Evolutionary conservation across 1,284 basidiomycete species (phyloP).

Genomic region (Chalciporus piperatoides): DNA sequence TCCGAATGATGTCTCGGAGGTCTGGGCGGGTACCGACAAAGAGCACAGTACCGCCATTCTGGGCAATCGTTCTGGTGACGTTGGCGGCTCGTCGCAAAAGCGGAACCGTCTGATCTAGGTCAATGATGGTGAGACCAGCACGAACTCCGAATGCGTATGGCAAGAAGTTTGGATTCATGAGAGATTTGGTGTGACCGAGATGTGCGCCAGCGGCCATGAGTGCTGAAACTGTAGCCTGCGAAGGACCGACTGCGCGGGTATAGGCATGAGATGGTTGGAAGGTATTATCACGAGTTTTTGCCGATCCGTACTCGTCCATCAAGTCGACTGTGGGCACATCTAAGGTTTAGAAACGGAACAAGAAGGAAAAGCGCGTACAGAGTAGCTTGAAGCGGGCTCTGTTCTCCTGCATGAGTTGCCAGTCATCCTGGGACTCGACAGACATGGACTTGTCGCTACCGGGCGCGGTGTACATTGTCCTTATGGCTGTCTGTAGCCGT

Average conservation of each 20-base stretch:
- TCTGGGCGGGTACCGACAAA: slow-evolving; percentile 88
- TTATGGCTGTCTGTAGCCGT: slow-evolving; percentile 11
- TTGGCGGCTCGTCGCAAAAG: slow-evolving; percentile 88
- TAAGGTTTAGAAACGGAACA: slow-evolving; percentile 16
- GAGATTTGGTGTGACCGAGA: slow-evolving; percentile 81
- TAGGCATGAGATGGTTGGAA: slow-evolving; percentile 75
- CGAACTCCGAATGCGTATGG: slow-evolving; percentile 96
- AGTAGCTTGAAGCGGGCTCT: slow-evolving; percentile 55
- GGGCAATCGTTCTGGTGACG: slow-evolving; percentile 80
- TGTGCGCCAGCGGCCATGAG: slow-evolving; percentile 93
- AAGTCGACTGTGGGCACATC: slow-evolving; percentile 49
- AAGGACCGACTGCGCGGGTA: slow-evolving; percentile 58
- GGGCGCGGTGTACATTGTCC: slow-evolving; percentile 33
- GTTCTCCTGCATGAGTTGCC: slow-evolving; percentile 57
- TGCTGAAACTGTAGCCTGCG: slow-evolving; percentile 79
- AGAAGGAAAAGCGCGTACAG: slow-evolving; percentile 30
- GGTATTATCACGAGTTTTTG: slow-evolving; percentile 64
- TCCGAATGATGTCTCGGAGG: slow-evolving; percentile 71
- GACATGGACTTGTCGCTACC: slow-evolving; percentile 32
- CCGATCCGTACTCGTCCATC: slow-evolving; percentile 74
- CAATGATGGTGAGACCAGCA: slow-evolving; percentile 89
- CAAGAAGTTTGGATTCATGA: slow-evolving; percentile 84
- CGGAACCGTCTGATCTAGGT: slow-evolving; percentile 92
- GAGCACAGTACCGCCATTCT: slow-evolving; percentile 81
- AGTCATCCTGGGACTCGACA: slow-evolving; percentile 54